Conservation (phyloP, 352 stramenopile species). For the Phytopythium helicoides region DNA sequence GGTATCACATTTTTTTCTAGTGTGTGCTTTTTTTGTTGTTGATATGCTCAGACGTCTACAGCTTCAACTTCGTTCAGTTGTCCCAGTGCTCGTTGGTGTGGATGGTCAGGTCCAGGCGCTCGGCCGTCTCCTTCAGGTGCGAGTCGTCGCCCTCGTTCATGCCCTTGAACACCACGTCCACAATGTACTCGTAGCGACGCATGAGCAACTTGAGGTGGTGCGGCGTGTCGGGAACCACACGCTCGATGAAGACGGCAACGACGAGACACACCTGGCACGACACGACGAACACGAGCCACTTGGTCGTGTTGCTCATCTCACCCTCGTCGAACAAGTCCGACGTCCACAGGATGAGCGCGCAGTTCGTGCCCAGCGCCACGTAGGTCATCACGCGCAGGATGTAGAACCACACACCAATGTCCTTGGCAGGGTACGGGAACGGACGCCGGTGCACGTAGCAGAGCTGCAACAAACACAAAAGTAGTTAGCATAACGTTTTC, state of each 20-base stretch:
- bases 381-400: constrained; percentile 83
- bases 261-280: constrained; percentile 70
- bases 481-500: background rate
- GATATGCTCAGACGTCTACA: no score
- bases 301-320: constrained; percentile 31
- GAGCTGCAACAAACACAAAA: constrained; percentile 21
- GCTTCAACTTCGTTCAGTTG: constrained; percentile 13
- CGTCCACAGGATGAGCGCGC: constrained; percentile 79
- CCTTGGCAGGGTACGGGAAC: constrained; percentile 74
- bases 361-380: constrained; percentile 75
- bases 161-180: constrained; percentile 76
- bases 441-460: constrained; percentile 75
- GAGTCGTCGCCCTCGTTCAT: constrained; percentile 63
- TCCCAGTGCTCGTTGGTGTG: constrained; percentile 74
- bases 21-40: no score
- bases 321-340: constrained; percentile 57
- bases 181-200: constrained; percentile 68
- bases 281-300: constrained; percentile 69
- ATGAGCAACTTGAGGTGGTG: constrained; percentile 52
- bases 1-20: no score
- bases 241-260: constrained; percentile 59
- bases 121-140: constrained; percentile 67
- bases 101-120: constrained; percentile 70
- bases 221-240: constrained; percentile 53
- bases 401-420: constrained; percentile 93